phyloP scores from a whole-genome alignment of 192 early-diverging fungal genomes.

The Coemansia sp. region DNA sequence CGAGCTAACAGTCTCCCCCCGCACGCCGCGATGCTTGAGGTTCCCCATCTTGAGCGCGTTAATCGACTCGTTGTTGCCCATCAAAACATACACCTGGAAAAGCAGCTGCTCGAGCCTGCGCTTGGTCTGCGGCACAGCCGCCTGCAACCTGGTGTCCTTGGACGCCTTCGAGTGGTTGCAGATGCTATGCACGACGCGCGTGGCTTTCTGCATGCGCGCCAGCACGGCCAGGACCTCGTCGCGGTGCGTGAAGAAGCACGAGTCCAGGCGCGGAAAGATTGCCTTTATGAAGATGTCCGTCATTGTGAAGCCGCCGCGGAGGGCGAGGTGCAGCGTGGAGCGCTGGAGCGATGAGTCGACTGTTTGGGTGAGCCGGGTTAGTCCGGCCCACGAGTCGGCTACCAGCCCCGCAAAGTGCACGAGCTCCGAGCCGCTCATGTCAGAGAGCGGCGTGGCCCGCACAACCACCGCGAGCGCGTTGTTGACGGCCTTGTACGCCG shows the following conservation, averaged over 20 bases:
- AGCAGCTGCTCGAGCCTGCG: constrained; percentile 70
- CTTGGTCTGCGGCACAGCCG: constrained; percentile 66
- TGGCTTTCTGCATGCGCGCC: constrained; percentile 42
- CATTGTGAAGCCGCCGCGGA: constrained; percentile 32
- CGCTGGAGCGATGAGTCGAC: constrained; percentile 11
- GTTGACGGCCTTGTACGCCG: constrained; percentile 32
- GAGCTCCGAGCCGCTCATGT: constrained; percentile 15
- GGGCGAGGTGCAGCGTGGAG: constrained; percentile 11
- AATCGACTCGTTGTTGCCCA: constrained; percentile 65
- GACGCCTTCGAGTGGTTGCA: constrained; percentile 75
- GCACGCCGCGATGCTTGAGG: constrained; percentile 72
- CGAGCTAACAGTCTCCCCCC: constrained; percentile 66
- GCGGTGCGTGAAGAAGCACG: constrained; percentile 26
- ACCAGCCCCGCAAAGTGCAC: constrained; percentile 18
- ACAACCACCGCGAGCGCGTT: constrained; percentile 17
- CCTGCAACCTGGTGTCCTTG: constrained; percentile 60
- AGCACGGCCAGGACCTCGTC: constrained; percentile 26
- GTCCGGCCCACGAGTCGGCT: constrained; percentile 31
- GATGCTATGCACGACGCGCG: constrained; percentile 58
- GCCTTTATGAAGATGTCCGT: constrained; percentile 30
- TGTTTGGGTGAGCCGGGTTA: constrained; percentile 31
- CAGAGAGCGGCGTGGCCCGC: constrained; percentile 5
- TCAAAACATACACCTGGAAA: constrained; percentile 71
- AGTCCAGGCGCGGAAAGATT: constrained; percentile 34
- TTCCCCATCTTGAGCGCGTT: constrained; percentile 54